These are phyloP conservation scores for Aspergillus wentii DNA, from an alignment of 495 filamentous ascomycete species.

Conservation along the genomic window DNA sequence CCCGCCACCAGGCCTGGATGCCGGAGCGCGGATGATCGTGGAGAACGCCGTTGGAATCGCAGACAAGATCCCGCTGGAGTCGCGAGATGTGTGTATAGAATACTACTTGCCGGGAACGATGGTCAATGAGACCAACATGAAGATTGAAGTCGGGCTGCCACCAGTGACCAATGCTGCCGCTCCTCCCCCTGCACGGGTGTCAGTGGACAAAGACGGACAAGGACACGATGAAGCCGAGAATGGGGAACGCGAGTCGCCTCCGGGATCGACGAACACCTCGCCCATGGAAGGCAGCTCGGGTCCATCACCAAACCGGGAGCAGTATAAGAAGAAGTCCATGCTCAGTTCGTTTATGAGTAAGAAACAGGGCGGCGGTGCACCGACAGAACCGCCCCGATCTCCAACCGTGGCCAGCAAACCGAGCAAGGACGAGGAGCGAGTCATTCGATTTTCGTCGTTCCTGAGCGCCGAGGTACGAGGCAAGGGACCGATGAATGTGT, in stretches of 20 bases:
- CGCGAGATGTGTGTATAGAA: constrained; percentile 80
- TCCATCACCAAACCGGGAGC: too few relatives aligned
- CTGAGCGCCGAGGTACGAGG: constrained; percentile 77
- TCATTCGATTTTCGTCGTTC: constrained; percentile 78
- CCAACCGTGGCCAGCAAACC: too few relatives aligned
- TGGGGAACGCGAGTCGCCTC: too few relatives aligned
- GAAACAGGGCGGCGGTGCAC: too few relatives aligned
- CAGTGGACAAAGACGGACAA: too few relatives aligned
- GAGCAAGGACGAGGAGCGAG: constrained; percentile 15
- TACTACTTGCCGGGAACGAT: constrained; percentile 72
- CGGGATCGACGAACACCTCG: too few relatives aligned
- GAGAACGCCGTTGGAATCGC: constrained; percentile 86
- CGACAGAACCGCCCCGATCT: too few relatives aligned
- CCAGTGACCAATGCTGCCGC: constrained; percentile 55
- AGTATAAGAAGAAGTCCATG: too few relatives aligned
- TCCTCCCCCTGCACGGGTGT: too few relatives aligned
- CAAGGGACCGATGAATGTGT: constrained; percentile 57
- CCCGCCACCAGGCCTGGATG: constrained; percentile 69
- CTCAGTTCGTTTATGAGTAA: too few relatives aligned
- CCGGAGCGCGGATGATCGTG: constrained; percentile 83
- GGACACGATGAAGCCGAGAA: too few relatives aligned
- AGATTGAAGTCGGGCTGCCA: constrained; percentile 72
- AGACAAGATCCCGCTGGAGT: constrained; percentile 83
- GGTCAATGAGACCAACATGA: constrained; percentile 72
- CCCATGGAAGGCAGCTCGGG: too few relatives aligned